Evolutionary conservation across 257 asterid species (phyloP).

Genomic region (Solanum acaule): DNA sequence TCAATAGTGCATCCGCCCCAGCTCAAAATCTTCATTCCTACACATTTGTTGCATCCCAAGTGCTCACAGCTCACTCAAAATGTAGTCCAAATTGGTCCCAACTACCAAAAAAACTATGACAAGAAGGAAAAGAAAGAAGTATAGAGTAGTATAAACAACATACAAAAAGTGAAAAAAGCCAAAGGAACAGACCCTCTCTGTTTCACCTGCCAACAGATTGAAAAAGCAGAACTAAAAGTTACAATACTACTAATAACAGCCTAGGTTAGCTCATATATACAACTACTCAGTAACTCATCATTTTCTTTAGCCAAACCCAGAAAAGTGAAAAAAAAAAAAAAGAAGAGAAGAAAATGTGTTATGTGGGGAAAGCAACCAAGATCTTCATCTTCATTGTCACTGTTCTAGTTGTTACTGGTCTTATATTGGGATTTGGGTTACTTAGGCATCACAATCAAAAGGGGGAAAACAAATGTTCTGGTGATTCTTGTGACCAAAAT

Average conservation of each 20-base stretch:
- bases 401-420: conserved; percentile 42
- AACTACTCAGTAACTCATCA: not conserved
- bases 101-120: not conserved
- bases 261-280: not conserved
- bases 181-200: not conserved
- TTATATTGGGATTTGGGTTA: conserved; percentile 50
- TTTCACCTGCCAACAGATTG: conserved; percentile 1
- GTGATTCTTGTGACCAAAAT: conserved; percentile 34
- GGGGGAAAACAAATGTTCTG: conserved; percentile 26
- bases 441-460: conserved; percentile 21
- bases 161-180: not conserved
- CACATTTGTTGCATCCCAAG: not conserved
- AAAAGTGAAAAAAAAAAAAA: not conserved
- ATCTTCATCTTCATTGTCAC: conserved; percentile 82
- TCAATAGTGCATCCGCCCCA: not conserved
- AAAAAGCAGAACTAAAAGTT: not conserved
- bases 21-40: not conserved
- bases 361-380: conserved; percentile 93
- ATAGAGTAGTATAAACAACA: not conserved
- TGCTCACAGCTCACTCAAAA: not conserved
- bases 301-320: conserved; percentile 4
- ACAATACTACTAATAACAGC: not conserved
- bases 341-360: conserved; percentile 30
- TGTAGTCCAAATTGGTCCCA: not conserved
- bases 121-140: not conserved